Evolutionary conservation across 441 rosid species (phyloP).

Genomic region (Hypseocharis bilobata): DNA sequence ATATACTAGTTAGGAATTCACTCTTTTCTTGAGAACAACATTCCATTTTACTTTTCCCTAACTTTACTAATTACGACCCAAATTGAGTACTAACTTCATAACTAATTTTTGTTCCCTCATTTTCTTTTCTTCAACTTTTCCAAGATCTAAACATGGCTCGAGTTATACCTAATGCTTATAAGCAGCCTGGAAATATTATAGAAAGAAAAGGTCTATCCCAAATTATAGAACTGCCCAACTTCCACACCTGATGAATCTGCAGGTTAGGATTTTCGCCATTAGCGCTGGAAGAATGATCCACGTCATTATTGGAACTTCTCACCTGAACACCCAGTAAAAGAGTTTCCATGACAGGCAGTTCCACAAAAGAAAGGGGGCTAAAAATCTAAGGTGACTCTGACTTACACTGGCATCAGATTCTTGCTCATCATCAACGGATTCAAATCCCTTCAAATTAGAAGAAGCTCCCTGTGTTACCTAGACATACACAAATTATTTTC

Average conservation of each 20-base stretch:
- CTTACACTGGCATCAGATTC: conserved; percentile 12
- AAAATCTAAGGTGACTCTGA: neutral
- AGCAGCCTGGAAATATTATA: neutral
- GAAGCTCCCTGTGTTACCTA: conserved; percentile 18
- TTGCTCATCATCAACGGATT: neutral
- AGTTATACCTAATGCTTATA: no score
- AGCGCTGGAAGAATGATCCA: conserved; percentile 7
- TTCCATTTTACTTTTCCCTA: no score
- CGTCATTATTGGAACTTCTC: conserved; percentile 7
- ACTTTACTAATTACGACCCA: no score
- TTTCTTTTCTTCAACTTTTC: no score
- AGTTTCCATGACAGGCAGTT: neutral
- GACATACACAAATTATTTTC: no score
- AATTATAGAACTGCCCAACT: neutral
- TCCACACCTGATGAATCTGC: conserved; percentile 17
- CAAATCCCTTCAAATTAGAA: conserved; percentile 2
- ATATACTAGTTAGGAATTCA: no score
- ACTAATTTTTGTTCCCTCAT: no score
- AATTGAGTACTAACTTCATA: no score
- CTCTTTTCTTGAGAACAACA: no score
- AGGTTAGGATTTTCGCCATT: conserved; percentile 2
- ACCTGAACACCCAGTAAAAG: conserved; percentile 13
- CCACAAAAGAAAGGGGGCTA: neutral
- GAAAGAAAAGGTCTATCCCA: neutral
- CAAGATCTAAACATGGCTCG: no score